These are phyloP conservation scores for Phalaenopsis equestris DNA, from an alignment of 106 monocot genomes.

Conservation along the genomic window DNA sequence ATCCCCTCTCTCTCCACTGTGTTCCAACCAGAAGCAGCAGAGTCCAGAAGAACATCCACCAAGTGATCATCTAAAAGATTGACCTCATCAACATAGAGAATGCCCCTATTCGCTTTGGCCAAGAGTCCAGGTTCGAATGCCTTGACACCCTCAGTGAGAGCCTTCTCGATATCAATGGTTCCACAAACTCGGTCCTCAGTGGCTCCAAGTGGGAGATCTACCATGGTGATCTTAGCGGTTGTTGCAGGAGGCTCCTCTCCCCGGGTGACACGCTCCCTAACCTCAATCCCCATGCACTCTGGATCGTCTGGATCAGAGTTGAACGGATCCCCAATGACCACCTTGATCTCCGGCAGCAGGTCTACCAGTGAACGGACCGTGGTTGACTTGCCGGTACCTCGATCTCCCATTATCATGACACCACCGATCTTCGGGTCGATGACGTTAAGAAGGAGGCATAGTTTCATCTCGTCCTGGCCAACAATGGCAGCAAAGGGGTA, in stretches of 20 bases:
- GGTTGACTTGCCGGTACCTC: slow-evolving; percentile 98
- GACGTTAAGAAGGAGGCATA: slow-evolving; percentile 92
- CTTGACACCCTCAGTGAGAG: slow-evolving; percentile 95
- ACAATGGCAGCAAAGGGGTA: slow-evolving; percentile 95
- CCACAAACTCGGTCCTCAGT: slow-evolving; percentile 98
- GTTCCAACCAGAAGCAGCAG: slow-evolving; percentile 99
- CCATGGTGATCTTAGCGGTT: slow-evolving; percentile 84
- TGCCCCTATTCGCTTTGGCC: slow-evolving; percentile 95
- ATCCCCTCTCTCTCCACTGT: slow-evolving; percentile 98
- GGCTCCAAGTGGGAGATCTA: slow-evolving; percentile 95
- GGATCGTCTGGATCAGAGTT: slow-evolving; percentile 94
- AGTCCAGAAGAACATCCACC: slow-evolving; percentile 90
- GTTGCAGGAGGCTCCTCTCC: slow-evolving; percentile 43
- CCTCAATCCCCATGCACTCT: slow-evolving; percentile 80
- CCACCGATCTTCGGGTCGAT: slow-evolving; percentile 99
- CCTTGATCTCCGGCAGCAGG: slow-evolving; percentile 74
- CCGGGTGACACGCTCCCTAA: slow-evolving; percentile 36
- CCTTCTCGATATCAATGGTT: slow-evolving; percentile 99
- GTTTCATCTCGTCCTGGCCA: slow-evolving; percentile 99
- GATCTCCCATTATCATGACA: slow-evolving; percentile 99
- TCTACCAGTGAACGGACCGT: slow-evolving; percentile 90
- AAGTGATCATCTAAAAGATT: slow-evolving; percentile 95
- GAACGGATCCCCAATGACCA: slow-evolving; percentile 91
- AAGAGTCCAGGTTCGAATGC: slow-evolving; percentile 96
- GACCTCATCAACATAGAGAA: slow-evolving; percentile 98